Evolutionary conservation across 495 filamentous ascomycete species (phyloP).

Genomic region (Annulohypoxylon bovei): DNA sequence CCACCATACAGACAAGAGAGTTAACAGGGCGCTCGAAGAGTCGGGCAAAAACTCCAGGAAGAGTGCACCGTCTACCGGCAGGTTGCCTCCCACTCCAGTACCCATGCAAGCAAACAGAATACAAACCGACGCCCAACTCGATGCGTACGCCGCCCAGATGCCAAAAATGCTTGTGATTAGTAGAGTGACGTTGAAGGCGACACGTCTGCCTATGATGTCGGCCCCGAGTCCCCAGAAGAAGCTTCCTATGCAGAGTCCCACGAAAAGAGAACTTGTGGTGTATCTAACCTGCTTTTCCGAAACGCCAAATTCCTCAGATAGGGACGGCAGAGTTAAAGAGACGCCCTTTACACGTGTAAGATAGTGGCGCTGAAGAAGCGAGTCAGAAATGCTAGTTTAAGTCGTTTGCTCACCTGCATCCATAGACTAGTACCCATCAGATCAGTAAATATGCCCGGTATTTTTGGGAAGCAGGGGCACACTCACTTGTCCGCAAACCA

Average conservation of each 20-base stretch:
- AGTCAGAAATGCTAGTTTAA: background rate
- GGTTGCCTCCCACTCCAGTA: conserved; percentile 72
- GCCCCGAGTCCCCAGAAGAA: conserved; percentile 85
- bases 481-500: conserved; percentile 70
- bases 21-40: conserved; percentile 78
- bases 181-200: conserved; percentile 80
- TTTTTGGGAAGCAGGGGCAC: background rate
- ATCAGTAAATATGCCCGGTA: conserved; percentile 12
- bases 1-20: conserved; percentile 83
- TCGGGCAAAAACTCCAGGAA: conserved; percentile 86
- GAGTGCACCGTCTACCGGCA: conserved; percentile 81
- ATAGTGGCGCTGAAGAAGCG: conserved; percentile 7
- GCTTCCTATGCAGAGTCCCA: conserved; percentile 76
- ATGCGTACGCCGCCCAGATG: conserved; percentile 71
- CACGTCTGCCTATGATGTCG: conserved; percentile 73
- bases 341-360: conserved; percentile 67
- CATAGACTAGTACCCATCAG: conserved; percentile 53
- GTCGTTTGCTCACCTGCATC: conserved; percentile 57
- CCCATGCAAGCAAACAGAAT: conserved; percentile 59
- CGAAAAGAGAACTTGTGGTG: conserved; percentile 61
- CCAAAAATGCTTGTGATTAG: conserved; percentile 79
- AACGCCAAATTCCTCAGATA: conserved; percentile 72
- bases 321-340: conserved; percentile 76
- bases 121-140: conserved; percentile 74
- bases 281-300: conserved; percentile 63